Evolutionary conservation across 2,329 filamentous ascomycete genomes (phyloP), one percentile per base, ranked within the genome.

Genomic region (Penicillium sp.): DNA sequence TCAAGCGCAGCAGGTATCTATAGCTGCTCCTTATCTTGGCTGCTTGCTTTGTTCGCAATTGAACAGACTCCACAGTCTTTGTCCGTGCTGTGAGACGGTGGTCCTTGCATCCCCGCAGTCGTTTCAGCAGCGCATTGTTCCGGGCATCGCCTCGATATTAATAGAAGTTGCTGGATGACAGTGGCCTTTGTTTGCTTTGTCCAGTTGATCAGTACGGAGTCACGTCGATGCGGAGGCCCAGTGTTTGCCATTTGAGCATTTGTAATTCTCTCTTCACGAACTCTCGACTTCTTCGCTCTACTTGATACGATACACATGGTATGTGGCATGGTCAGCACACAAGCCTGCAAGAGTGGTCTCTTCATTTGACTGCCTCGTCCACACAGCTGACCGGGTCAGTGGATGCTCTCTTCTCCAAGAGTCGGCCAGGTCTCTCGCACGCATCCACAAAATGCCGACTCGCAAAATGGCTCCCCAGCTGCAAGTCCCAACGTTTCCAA

Each of bases 401-500:
- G 18, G 2, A 34, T 26, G 12, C 26, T 8, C 29, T 37, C 13
- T 11, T 9, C 24, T 43, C 4, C 35, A 25, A 13, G 1, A 37
- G 35, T 25, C 4, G 5, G 28, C 9, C 24, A 35, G 24, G 13
- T 9, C 40, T 35, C 36, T 35, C 25, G 5, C 4, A 43, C 11
- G 43, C 28, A 36, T 11, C 18, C 25, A 39, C 45, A 57, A 48
- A 41, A 63, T 65, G 63, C 35, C 43, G 18, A 48, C 48, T 32
- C 61, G 52, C 41, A 54, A 61, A 28, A 61, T 55, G 13, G 53
- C 60, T n/a, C 56, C 60, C 18, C 51, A 56, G 7, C 59, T 69
- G 13, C 63, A 55, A 34, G 66, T 64, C 8, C 66, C 55, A 26
- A 50, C 63, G 13, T 13, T 12, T 12, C 69, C 67, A 18, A 66